Evolutionary conservation across 352 stramenopile species (phyloP).

Genomic region (Globisporangium mamillatum): DNA sequence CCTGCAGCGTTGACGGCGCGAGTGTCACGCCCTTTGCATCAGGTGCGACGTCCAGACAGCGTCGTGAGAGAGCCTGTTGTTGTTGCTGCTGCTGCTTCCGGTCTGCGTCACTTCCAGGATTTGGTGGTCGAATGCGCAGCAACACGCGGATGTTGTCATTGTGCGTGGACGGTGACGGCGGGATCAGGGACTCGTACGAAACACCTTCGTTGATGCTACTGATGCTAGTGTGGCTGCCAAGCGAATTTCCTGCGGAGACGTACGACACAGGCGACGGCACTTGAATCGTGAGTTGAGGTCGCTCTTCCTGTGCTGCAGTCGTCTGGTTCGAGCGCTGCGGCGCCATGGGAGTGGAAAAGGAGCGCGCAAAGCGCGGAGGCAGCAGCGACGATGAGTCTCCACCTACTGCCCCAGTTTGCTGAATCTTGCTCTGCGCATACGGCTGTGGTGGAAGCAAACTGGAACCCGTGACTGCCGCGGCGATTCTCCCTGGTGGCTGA

Average conservation of each 20-base stretch:
- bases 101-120: conserved; percentile 19
- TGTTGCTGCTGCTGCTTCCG: conserved; percentile 20
- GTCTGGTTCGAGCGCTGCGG: conserved; percentile 10
- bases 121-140: conserved; percentile 54
- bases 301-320: conserved; percentile 4
- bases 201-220: conserved; percentile 20
- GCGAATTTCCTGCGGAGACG: conserved; percentile 5
- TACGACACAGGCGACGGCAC: conserved; percentile 10
- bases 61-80: conserved; percentile 18
- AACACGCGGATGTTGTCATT: conserved; percentile 72
- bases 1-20: conserved; percentile 51
- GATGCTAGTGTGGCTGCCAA: not conserved
- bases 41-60: conserved; percentile 55
- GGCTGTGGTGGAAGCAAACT: conserved; percentile 9
- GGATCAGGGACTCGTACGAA: conserved; percentile 19
- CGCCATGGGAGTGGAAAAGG: conserved; percentile 18
- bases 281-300: conserved; percentile 20
- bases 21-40: conserved; percentile 64
- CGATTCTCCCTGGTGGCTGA: conserved; percentile 14
- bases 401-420: not conserved
- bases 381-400: not conserved
- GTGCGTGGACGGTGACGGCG: conserved; percentile 14
- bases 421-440: conserved; percentile 9
- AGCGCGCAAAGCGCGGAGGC: conserved; percentile 17
- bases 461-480: conserved; percentile 5